Base-by-base conservation (phyloP, 805 yeast species). In the Candida sithepensis region DNA sequence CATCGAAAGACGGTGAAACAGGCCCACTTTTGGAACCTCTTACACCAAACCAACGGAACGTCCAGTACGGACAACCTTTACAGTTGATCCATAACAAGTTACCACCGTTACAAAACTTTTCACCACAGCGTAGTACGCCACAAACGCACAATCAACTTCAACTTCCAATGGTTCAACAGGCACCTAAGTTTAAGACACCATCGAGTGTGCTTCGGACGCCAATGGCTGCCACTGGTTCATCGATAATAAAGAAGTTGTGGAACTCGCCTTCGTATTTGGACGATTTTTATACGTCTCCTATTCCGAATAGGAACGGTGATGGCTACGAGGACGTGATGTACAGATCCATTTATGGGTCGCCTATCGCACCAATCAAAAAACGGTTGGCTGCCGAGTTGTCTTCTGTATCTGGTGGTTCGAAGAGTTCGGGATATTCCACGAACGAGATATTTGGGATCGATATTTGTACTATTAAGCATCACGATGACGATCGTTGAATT, bases 1-100 rank as follows among this genome's bases (percentile, higher is more conserved):
- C 88, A 8, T 59, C 80, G 40, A 71, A 79, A 51, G 68, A 76
- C 5, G 71, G 73, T 47, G 84, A 79, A 48, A 77, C 85, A 3
- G 88, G 87, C 1, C 87, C 88, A 5, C 64, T 82, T 39, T 66
- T 82, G 42, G 86, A 81, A 61, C 87, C 88, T 13, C 63, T 80
- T 43, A 79, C 86, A 4, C 87, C 86, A 14, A 77, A 57, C 44
- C 55, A 50, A 44, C 48, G 45, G 28, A 46, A 39, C 41, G 43
- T 40, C 16, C 30, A 36, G 20, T 49, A 48, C 18, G 41, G 30
- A 26, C 44, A 44, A 23, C 49, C 48, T 12, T 19, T 50, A 36
- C 64, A 58, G 8, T 43, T 50, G 21, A 57, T 52, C 24, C 51
- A 48, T 4, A 45, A 50, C 21, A 50, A 46, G 16, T 36, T 48